phyloP scores from a whole-genome alignment of 2,329 filamentous ascomycete species.

The Trichophyton simii region DNA sequence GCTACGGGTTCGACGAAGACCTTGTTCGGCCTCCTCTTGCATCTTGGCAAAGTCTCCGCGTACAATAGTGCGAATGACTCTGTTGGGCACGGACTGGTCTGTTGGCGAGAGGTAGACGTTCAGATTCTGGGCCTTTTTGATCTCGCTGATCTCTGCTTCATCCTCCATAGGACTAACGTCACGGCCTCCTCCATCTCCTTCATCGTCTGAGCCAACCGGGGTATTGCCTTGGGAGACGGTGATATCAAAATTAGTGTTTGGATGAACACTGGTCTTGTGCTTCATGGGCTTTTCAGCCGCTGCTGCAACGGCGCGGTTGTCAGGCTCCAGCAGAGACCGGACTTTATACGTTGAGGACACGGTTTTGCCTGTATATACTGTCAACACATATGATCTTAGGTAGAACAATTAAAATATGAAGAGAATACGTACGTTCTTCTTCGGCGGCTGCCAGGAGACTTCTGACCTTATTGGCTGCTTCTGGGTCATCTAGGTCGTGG shows the following conservation, averaged over 20 bases:
- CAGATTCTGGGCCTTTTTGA: constrained; percentile 77
- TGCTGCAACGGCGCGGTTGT: constrained; percentile 51
- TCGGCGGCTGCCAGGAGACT: constrained; percentile 63
- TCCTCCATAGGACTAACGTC: background rate
- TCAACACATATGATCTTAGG: background rate
- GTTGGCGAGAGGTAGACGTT: constrained; percentile 69
- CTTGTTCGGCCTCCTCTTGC: constrained; percentile 64
- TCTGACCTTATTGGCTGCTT: constrained; percentile 35
- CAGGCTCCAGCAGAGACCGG: constrained; percentile 48
- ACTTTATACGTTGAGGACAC: constrained; percentile 47
- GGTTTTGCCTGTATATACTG: constrained; percentile 35
- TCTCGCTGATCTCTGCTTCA: constrained; percentile 70
- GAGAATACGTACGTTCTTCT: constrained; percentile 55
- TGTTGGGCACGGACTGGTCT: constrained; percentile 58
- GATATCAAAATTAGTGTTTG: constrained; percentile 71
- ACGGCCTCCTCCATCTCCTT: background rate
- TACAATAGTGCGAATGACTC: constrained; percentile 79
- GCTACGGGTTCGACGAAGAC: constrained; percentile 66
- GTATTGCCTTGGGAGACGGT: constrained; percentile 46
- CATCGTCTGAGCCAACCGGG: constrained; percentile 65
- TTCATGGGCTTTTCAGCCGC: constrained; percentile 45
- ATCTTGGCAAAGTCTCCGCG: constrained; percentile 73
- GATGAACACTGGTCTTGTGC: constrained; percentile 51
- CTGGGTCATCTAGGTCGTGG: constrained; percentile 15
- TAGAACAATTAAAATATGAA: background rate